Conservation (phyloP, 2,329 filamentous ascomycete genomes). For the Epichloe sp. region DNA sequence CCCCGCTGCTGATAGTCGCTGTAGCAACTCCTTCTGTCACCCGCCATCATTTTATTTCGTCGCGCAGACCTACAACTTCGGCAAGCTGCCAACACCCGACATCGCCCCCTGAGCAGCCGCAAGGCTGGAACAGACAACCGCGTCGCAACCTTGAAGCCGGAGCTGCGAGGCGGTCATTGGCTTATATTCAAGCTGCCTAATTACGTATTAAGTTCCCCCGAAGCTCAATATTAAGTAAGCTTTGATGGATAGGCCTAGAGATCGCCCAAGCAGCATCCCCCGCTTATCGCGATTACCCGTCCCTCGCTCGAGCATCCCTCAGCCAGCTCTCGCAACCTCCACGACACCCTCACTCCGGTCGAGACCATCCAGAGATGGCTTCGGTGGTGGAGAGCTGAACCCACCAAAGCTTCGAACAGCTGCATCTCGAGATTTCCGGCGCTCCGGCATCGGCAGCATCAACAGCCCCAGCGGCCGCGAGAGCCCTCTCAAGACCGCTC, state of each 20-base stretch:
- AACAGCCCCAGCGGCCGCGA: conserved; percentile 9
- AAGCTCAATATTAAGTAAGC: background rate
- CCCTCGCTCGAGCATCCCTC: conserved; percentile 21
- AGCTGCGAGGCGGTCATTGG: background rate
- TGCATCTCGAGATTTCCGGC: conserved; percentile 27
- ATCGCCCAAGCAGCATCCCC: conserved; percentile 24
- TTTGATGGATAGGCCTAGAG: conserved; percentile 19
- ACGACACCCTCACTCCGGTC: conserved; percentile 8
- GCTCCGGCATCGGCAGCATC: conserved; percentile 11
- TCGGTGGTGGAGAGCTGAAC: conserved; percentile 19
- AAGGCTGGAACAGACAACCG: background rate
- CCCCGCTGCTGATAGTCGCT: background rate
- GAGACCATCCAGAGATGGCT: conserved; percentile 1
- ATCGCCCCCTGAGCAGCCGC: background rate
- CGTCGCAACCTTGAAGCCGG: background rate
- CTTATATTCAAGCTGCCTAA: background rate
- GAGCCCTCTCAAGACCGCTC: conserved; percentile 8
- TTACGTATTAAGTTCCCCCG: background rate
- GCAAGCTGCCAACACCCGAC: background rate
- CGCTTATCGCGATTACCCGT: conserved; percentile 26
- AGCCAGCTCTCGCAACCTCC: conserved; percentile 15
- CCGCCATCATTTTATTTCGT: background rate
- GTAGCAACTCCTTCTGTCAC: too few species aligned
- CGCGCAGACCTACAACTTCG: background rate
- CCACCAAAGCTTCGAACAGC: conserved; percentile 28